Evolutionary conservation across 495 filamentous ascomycete species (phyloP), one percentile per base, ranked within the genome.

Genomic region (Evansstolkia leycettana): DNA sequence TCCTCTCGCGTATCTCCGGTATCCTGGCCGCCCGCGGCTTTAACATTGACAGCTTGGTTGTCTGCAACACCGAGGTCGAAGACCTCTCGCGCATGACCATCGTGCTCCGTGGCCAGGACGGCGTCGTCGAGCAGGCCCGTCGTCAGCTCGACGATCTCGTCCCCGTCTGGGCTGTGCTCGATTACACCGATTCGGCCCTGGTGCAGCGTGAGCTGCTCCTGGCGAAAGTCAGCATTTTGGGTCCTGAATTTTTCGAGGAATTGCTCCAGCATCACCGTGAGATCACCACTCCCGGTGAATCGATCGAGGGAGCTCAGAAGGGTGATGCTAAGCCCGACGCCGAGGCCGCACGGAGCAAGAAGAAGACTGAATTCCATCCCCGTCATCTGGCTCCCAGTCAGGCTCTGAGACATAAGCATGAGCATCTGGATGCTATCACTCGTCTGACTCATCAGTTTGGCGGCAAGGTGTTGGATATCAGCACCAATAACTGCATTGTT

Each of bases 31-130:
- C 90, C 17, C 74, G 90, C 27, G 90, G 90, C 38, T 98, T 98
- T 78, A 98, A 98, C 67, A 98, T 98, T 54, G 90, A 98, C 73
- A 89, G 82, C 37, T 67, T 98, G 38, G 90, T 98, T 32, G 90
- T 98, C 26, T 96, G 90, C 67, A 87, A 82, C 56, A 98, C 90
- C 28, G 90, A 95, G 61, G 89, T 98, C n/a, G 85, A 85, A 45
- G 89, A 98, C 48, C 52, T 98, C 18, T 93, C 85, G 14, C 87
- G 90, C 47, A 98, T 98, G 90, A 96, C 90, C 26, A 98, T 98
- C 44, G 90, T 98, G 37, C 70, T 98, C 28, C 81, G 82, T 38
- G 90, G 90, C 25, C 89, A 94, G 60, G 88, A 96, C 48, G 90
- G 88, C 31, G 90, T 98, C 14, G 88, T 98, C 11, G 90, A 98